Conservation (phyloP, 768 basidiomycete genomes). For the Psilocybe sp. region DNA sequence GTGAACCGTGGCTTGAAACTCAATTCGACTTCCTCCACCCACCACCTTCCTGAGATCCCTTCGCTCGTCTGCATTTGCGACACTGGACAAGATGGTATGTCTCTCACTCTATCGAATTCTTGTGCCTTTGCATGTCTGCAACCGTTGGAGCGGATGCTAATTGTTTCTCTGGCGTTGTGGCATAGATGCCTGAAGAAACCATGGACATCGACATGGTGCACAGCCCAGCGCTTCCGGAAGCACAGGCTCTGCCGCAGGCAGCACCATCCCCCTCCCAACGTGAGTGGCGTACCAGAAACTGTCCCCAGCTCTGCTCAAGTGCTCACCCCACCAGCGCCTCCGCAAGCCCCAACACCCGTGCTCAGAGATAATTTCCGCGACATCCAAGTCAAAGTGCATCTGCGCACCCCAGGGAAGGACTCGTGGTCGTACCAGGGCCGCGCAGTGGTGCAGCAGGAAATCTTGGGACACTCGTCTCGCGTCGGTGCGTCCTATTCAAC, state of each 20-base stretch:
- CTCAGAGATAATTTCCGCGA: slow-evolving; percentile 66
- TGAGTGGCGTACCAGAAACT: background rate
- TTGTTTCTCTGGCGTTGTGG: slow-evolving; percentile 2
- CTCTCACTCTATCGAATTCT: too few relatives aligned
- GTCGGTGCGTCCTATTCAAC: slow-evolving; percentile 54
- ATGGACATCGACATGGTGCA: slow-evolving; percentile 42
- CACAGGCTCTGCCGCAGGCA: too few relatives aligned
- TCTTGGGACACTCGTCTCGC: slow-evolving; percentile 72
- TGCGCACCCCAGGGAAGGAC: slow-evolving; percentile 74
- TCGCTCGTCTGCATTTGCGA: background rate
- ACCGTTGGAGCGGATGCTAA: background rate
- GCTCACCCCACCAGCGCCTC: slow-evolving; percentile 2
- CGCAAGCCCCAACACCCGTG: slow-evolving; percentile 12
- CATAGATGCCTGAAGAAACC: slow-evolving; percentile 34
- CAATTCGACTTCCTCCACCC: slow-evolving; percentile 13
- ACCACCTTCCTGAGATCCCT: background rate
- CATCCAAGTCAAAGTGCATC: slow-evolving; percentile 82
- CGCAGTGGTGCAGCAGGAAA: slow-evolving; percentile 72
- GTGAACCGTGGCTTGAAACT: slow-evolving; percentile 17
- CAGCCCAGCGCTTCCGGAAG: slow-evolving; percentile 2
- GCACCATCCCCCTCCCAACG: background rate
- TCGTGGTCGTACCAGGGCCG: slow-evolving; percentile 82
- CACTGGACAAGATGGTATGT: too few relatives aligned
- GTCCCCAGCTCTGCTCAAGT: background rate
- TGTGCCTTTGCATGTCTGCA: too few relatives aligned